Percentiles rank a stretch among this genome's conserved stretches.
These are phyloP conservation scores for Syncephalastrum sp. DNA, from an alignment of 371 early-diverging fungal genomes.

Conservation along the genomic window DNA sequence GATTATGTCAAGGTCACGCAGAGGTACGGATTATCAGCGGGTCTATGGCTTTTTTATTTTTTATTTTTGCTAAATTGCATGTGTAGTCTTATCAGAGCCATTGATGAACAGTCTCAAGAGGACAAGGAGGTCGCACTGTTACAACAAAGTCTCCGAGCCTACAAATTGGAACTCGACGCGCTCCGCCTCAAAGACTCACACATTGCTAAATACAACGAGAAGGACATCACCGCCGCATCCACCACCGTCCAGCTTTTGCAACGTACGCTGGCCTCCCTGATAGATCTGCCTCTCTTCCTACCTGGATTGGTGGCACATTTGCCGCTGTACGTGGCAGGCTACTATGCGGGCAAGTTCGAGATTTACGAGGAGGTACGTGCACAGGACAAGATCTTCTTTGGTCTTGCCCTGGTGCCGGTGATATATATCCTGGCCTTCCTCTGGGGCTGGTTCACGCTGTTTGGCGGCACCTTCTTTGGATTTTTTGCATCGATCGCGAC, in stretches of 20 bases:
- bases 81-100: conserved; percentile 44
- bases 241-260: conserved; percentile 39
- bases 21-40: conserved; percentile 26
- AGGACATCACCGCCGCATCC: conserved; percentile 38
- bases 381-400: conserved; percentile 55
- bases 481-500: conserved; percentile 41
- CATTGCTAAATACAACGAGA: conserved; percentile 51
- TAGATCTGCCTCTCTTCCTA: conserved; percentile 54
- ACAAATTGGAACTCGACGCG: conserved; percentile 40
- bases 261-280: conserved; percentile 35
- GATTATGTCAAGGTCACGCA: conserved; percentile 54
- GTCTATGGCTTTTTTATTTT: neutral
- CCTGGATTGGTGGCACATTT: conserved; percentile 54
- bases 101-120: conserved; percentile 23
- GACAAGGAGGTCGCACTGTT: conserved; percentile 31
- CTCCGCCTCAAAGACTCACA: conserved; percentile 39
- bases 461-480: conserved; percentile 43
- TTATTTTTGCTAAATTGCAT: neutral
- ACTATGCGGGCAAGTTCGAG: conserved; percentile 46
- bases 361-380: conserved; percentile 57
- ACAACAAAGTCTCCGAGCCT: conserved; percentile 39
- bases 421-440: conserved; percentile 42
- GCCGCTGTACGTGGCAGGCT: conserved; percentile 54
- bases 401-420: conserved; percentile 38
- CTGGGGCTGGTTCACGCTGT: conserved; percentile 42